Evolutionary conservation across 73 alveolate species (phyloP), one percentile per base, ranked within the genome.

Genomic region (Uronychia binucleata): DNA sequence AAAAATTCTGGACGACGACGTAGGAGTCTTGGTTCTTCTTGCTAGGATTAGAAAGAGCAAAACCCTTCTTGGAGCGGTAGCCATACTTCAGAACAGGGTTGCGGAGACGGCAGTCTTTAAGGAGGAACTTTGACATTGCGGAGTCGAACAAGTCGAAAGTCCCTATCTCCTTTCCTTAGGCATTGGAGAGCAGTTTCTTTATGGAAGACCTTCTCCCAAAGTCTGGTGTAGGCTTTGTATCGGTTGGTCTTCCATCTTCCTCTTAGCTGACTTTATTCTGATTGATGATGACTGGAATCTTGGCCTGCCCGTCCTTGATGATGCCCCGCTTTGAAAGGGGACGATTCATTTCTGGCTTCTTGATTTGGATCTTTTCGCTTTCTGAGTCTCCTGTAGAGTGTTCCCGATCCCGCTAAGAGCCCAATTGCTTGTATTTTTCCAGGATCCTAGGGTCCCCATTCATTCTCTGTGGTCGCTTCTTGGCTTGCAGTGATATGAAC

Each of bases 11-110:
- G 57, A 28, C 25, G 34, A 29, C 57, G 57, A 29, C 81, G 19
- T 28, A 29, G 34, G 81, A 75, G 57, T 75, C 81, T 30, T 75
- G 57, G 57, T 75, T 75, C 29, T 28, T 75, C 34, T 75, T 75
- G 5, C 67, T 19, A 19, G 67, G 67, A 46, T 46, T 46, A 19
- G 90, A 81, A 27, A 88, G 81, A 35, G 33, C 60, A 0, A 86
- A 8, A 1, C 92, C 92, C 30, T 80, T 78, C 75, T 78, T 86
- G 19, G 92, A 46, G 5, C 19, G 5, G 67, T 46, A 46, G 67
- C 67, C 67, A 46, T 46, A 46, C 19, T 19, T 46, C 19, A 46
- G 67, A 46, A 46, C 67, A 46, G 67, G 67, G 19, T 46, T 46
- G n/a, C 67, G 5, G 19, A 46, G 67, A 11, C 67, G 19, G 67